Base-by-base conservation (phyloP, 805 yeast genomes). In the Ogataea polymorpha region DNA sequence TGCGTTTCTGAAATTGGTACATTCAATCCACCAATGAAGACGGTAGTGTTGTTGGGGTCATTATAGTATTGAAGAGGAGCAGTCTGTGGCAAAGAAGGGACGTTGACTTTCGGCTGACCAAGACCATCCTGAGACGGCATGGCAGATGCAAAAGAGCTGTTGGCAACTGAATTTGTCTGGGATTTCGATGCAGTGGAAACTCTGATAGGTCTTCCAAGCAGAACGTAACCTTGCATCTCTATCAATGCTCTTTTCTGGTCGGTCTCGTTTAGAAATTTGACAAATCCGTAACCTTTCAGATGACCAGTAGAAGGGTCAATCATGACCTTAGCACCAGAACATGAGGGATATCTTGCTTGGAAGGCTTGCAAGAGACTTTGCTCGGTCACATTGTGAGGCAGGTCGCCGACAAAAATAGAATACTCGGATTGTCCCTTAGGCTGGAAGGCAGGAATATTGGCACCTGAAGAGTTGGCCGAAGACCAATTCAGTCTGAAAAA, bases 211-310 rank as follows among this genome's bases (percentile, higher is more conserved):
- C 90, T 71, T 13, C 85, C 83, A 41, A 83, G 81, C 32, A 88
- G 63, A 28, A 77, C 67, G 14, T 72, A 71, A 4, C 96, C 95
- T 62, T 85, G 90, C 95, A 88, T 86, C 56, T 86, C 95, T 16
- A 71, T 56, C 29, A 87, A 60, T 0, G 96, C 88, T 37, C 79
- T 72, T 51, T 79, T 82, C 61, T 83, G 88, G 28, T 83, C 88
- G 9, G 71, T 70, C 45, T 76, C 80, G 43, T 73, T 72, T 25
- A 70, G 55, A 58, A 89, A 88, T 46, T 86, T 78, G n/a, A 88
- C 86, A 67, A 90, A 90, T 2, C 96, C 97, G 62, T 84, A 89
- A 10, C 96, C 96, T 56, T 86, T 80, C 6, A 91, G 77, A 35
- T 72, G 72, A 23, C 82, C 82, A 1, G 95, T 80, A 10, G 63